Evolutionary conservation across 768 basidiomycete genomes (phyloP).

Genomic region (Rhodotorula sphaerocarpa): DNA sequence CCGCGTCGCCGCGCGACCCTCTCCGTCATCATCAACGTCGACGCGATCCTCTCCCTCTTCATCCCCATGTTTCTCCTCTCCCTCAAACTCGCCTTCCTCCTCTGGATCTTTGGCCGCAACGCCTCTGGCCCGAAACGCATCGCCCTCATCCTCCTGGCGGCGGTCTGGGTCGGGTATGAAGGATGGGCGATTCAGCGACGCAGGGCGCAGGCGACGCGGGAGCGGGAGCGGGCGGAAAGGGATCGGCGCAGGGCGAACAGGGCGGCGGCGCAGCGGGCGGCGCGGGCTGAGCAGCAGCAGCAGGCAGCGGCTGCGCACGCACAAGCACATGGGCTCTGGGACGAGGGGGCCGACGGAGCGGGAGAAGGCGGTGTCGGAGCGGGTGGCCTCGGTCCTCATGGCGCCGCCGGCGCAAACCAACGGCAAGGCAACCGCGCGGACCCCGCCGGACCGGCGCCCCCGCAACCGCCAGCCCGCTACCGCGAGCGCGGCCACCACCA

Average conservation of each 20-base stretch:
- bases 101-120: slow-evolving; percentile 38
- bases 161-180: slow-evolving; percentile 32
- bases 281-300: neutral
- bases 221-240: slow-evolving; percentile 10
- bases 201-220: slow-evolving; percentile 1
- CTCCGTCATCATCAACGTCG: slow-evolving; percentile 38
- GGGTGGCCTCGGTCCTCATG: neutral
- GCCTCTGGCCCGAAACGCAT: slow-evolving; percentile 25
- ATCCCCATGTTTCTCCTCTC: slow-evolving; percentile 35
- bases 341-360: neutral
- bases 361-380: neutral
- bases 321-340: too few relatives aligned
- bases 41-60: slow-evolving; percentile 30
- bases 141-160: slow-evolving; percentile 27
- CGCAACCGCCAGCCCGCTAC: neutral
- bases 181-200: slow-evolving; percentile 19
- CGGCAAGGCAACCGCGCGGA: neutral
- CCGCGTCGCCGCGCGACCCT: slow-evolving; percentile 8
- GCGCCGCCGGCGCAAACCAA: neutral
- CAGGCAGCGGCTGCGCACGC: neutral
- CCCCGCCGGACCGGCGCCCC: neutral
- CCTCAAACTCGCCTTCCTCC: slow-evolving; percentile 37
- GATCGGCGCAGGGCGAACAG: slow-evolving; percentile 5
- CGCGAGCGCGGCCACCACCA: slow-evolving; percentile 3
- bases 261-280: neutral